Conservation (phyloP, 164 flowering plant genomes). For the Stephania yunnanensis region DNA sequence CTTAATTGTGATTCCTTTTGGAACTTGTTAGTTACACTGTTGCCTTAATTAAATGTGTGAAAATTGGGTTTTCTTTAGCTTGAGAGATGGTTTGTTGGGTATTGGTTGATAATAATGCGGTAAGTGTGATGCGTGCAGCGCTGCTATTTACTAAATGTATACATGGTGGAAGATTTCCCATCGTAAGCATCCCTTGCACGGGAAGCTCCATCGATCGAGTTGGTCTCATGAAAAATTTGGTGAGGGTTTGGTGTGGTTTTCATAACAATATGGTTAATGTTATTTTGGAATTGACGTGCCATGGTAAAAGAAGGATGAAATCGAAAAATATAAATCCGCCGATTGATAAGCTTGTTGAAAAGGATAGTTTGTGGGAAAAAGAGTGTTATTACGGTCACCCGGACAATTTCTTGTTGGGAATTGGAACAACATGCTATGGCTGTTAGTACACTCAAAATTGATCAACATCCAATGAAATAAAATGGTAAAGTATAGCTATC, state of each 20-base stretch:
- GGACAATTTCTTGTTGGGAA: background rate
- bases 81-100: background rate
- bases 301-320: background rate
- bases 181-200: background rate
- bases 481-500: background rate
- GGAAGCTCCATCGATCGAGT: background rate
- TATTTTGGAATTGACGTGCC: background rate
- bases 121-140: too few species aligned
- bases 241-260: background rate
- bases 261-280: background rate
- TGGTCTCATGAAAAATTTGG: background rate
- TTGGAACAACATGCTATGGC: background rate
- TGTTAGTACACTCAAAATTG: too few species aligned
- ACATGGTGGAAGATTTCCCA: background rate
- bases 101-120: background rate
- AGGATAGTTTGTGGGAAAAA: too few species aligned
- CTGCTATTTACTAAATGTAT: too few species aligned
- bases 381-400: background rate
- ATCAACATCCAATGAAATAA: background rate
- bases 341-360: background rate
- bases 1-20: background rate
- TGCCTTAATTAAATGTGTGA: background rate
- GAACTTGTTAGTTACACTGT: background rate
- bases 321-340: background rate
- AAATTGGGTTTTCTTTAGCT: background rate